Base-by-base conservation (phyloP, 169 alveolate species). In the Plasmodium malariae region DNA sequence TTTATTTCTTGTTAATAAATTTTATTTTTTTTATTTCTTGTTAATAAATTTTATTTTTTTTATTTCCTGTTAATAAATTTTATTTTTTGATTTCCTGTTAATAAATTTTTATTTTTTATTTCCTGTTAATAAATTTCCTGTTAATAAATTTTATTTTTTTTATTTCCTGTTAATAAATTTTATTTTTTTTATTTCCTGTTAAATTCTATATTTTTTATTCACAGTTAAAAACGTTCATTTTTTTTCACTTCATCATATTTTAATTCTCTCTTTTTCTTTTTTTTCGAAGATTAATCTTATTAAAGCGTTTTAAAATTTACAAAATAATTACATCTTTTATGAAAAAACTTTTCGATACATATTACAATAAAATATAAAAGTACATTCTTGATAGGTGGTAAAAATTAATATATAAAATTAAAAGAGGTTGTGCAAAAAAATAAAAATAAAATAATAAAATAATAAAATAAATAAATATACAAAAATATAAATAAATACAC, bases 31-130 rank as follows among this genome's bases (percentile, higher is more conserved):
- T n/a, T n/a, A n/a, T n/a, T n/a, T n/a, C n/a, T n/a, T n/a, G n/a
- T n/a, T n/a, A n/a, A n/a, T n/a, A n/a, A n/a, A n/a, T n/a, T n/a
- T n/a, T n/a, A n/a, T n/a, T n/a, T n/a, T n/a, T n/a, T n/a, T n/a
- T n/a, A n/a, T n/a, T n/a, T n/a, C n/a, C n/a, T n/a, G n/a, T n/a
- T n/a, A n/a, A n/a, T n/a, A n/a, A n/a, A n/a, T n/a, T n/a, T n/a
- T n/a, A n/a, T n/a, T n/a, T n/a, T n/a, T n/a, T n/a, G 0, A n/a
- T n/a, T n/a, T n/a, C n/a, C n/a, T n/a, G n/a, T n/a, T n/a, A n/a
- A n/a, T n/a, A n/a, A n/a, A 55, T 49, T 71, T 71, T 71, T 71
- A 5, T 49, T 26, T 45, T 48, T 70, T 55, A 0, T 65, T 43
- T 37, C 36, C 24, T 71, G 17, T 28, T 36, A 5, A 17, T 32